Conservation (phyloP, 495 filamentous ascomycete species). For the Penicillium simplicissimum region DNA sequence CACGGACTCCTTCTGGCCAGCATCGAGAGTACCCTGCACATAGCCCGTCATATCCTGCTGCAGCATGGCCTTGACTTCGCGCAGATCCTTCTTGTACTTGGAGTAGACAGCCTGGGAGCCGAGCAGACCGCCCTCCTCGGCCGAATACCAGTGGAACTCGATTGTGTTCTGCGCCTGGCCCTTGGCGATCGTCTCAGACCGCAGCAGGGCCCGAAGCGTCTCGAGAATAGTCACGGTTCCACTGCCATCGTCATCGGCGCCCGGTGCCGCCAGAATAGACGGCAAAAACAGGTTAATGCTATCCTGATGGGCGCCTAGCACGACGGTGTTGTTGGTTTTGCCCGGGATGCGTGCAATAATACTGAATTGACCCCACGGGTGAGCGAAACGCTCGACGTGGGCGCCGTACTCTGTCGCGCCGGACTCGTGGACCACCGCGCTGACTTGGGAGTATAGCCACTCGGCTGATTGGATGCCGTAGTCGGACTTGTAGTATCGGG, state of each 20-base stretch:
- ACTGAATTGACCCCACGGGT: slow-evolving; percentile 87
- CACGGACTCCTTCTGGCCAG: slow-evolving; percentile 80
- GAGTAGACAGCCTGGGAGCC: slow-evolving; percentile 86
- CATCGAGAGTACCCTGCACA: slow-evolving; percentile 77
- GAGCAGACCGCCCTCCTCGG: slow-evolving; percentile 87
- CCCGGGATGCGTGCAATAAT: slow-evolving; percentile 94
- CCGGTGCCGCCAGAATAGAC: slow-evolving; percentile 73
- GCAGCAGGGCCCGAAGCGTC: slow-evolving; percentile 63
- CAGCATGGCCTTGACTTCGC: slow-evolving; percentile 93
- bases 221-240: slow-evolving; percentile 81
- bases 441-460: slow-evolving; percentile 82
- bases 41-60: slow-evolving; percentile 99
- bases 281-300: slow-evolving; percentile 92
- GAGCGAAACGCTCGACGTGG: slow-evolving; percentile 69
- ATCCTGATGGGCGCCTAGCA: slow-evolving; percentile 75
- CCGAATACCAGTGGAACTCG: slow-evolving; percentile 96
- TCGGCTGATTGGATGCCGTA: slow-evolving; percentile 84
- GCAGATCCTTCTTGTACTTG: slow-evolving; percentile 70
- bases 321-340: slow-evolving; percentile 77
- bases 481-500: slow-evolving; percentile 85
- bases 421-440: slow-evolving; percentile 63
- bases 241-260: slow-evolving; percentile 75
- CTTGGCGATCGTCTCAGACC: slow-evolving; percentile 49
- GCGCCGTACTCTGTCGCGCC: slow-evolving; percentile 71
- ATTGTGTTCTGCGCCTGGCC: slow-evolving; percentile 72